These are phyloP conservation scores for Canna indica DNA, from an alignment of 176 grass and related monocot genomes.

Conservation along the genomic window DNA sequence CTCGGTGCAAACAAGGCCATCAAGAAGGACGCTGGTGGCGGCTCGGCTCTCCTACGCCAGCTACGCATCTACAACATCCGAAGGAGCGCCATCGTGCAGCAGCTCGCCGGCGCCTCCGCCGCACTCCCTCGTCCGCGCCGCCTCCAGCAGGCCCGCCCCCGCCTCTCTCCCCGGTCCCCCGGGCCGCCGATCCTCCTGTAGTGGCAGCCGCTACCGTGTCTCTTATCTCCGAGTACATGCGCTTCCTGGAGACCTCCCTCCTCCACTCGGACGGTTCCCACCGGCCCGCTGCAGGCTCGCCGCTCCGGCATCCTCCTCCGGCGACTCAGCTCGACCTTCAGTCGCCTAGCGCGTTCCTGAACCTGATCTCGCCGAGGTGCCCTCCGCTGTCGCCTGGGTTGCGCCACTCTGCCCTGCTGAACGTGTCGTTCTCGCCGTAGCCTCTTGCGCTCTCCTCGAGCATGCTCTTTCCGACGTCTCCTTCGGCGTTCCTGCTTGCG, in stretches of 20 bases:
- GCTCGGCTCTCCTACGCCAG: neutral
- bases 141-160: neutral
- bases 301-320: neutral
- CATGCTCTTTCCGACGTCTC: neutral
- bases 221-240: neutral
- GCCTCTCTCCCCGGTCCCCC: neutral
- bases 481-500: neutral
- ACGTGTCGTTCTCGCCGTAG: no score
- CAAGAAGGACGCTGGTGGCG: neutral
- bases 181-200: neutral
- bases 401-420: no score
- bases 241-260: conserved; percentile 7
- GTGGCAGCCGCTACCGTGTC: neutral
- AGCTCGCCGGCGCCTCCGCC: conserved; percentile 9
- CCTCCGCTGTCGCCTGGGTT: neutral
- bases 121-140: neutral
- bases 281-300: neutral
- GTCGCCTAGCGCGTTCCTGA: conserved; percentile 4
- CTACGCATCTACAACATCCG: conserved; percentile 6
- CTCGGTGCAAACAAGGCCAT: conserved; percentile 3
- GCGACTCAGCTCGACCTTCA: neutral
- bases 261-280: neutral
- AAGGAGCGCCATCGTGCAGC: neutral
- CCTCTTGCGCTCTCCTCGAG: neutral
- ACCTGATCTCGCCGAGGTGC: neutral